These are phyloP conservation scores for Detonula confervacea DNA, from an alignment of 352 stramenopile species.

Conservation along the genomic window DNA sequence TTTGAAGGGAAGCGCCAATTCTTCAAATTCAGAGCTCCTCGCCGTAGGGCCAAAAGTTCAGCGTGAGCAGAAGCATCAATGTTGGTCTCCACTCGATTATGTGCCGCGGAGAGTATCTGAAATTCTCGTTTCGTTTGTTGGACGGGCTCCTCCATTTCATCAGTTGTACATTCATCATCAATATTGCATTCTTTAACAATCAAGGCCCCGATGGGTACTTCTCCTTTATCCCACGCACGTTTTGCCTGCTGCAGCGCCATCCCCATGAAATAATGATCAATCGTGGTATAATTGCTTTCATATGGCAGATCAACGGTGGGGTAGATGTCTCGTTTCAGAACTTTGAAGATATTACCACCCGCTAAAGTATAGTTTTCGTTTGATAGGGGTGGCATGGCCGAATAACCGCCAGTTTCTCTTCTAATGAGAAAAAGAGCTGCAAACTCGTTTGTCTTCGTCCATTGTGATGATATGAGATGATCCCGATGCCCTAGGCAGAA, in stretches of 20 bases:
- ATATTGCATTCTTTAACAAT: slow-evolving; percentile 54
- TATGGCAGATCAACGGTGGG: slow-evolving; percentile 19
- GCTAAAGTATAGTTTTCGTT: slow-evolving; percentile 2
- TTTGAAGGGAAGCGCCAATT: slow-evolving; percentile 80
- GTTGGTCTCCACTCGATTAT: slow-evolving; percentile 79
- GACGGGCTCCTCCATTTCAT: neutral
- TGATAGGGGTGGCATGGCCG: neutral
- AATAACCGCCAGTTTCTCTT: neutral
- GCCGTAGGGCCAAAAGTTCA: slow-evolving; percentile 78
- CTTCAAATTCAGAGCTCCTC: slow-evolving; percentile 52
- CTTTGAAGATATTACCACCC: slow-evolving; percentile 23
- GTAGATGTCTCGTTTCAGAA: slow-evolving; percentile 25
- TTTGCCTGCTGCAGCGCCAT: slow-evolving; percentile 72
- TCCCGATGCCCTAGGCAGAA: neutral
- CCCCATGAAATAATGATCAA: slow-evolving; percentile 81
- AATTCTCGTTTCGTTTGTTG: slow-evolving; percentile 29
- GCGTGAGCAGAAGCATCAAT: slow-evolving; percentile 85
- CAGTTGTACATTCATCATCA: slow-evolving; percentile 22
- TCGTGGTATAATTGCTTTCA: slow-evolving; percentile 31
- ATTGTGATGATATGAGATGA: neutral
- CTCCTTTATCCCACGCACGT: slow-evolving; percentile 54
- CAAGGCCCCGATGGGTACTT: slow-evolving; percentile 84
- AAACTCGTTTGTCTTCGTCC: neutral
- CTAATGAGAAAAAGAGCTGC: neutral
- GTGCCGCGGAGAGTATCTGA: slow-evolving; percentile 67